Base-by-base conservation (phyloP, 192 early-diverging fungal species). In the Podila verticillata region DNA sequence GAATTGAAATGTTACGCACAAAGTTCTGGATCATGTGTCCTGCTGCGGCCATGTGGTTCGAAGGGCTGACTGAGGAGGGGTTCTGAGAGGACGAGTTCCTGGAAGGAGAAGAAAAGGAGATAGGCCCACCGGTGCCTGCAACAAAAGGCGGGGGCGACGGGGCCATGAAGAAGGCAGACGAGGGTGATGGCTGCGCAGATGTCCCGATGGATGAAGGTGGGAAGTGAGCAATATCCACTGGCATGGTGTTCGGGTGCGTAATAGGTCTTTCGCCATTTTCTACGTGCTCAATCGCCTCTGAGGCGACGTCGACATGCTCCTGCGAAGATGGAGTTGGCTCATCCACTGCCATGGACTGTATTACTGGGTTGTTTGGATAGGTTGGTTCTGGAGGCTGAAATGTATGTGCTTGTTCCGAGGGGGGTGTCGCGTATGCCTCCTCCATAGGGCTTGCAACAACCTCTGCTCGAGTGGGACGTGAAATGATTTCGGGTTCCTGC, bases 361-460 rank as follows among this genome's bases (percentile, higher is more conserved):
- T 54, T 54, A 26, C 24, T 24, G 51, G 10, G 24, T 54, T 54
- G 51, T 44, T 17, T 29, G 69, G 59, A 32, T 67, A 66, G 59
- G 34, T 22, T 17, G 30, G 44, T 20, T 65, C 30, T 4, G 66
- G 70, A 20, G 70, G 70, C 30, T 80, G 77, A 32, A 80, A 80
- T 9, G 77, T 80, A 22, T 80, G 77, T 9, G 77, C 77, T 36
- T 72, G 70, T n/a, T 68, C 77, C 30, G 77, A 80, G 0, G 77
- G 77, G 51, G 77, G 77, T 28, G 77, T 80, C 7, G 77, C 77
- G 35, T 68, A 72, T 4, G 47, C 69, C n/a, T 80, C 77, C n/a
- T 72, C 70, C 19, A 62, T 36, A 9, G 65, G 2, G 51, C 51
- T 17, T 28, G 44, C 7, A 35, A 60, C 58, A 34, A 32, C 58